phyloP scores from a whole-genome alignment of 306 rosid species.

The Glycyrrhiza uralensis region DNA sequence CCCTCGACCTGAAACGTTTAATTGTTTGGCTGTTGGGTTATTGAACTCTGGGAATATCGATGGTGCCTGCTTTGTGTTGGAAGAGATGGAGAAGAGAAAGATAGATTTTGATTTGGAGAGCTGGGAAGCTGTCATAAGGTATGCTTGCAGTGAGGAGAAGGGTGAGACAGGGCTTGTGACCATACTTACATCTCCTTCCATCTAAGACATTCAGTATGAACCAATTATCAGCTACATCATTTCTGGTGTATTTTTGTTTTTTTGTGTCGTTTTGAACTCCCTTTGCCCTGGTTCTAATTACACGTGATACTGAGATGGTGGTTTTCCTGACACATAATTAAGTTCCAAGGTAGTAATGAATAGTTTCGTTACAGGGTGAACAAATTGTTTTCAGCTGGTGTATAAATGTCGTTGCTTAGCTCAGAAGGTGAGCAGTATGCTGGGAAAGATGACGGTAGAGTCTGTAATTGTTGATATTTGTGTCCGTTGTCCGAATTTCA shows the following conservation, averaged over 20 bases:
- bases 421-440: background rate
- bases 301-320: background rate
- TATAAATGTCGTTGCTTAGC: background rate
- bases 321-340: background rate
- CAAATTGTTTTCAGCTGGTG: background rate
- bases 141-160: slow-evolving; percentile 44
- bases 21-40: slow-evolving; percentile 55
- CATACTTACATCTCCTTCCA: slow-evolving; percentile 41
- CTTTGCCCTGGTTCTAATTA: background rate
- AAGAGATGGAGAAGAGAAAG: slow-evolving; percentile 76
- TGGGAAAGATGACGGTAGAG: background rate
- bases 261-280: background rate
- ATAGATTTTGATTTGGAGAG: slow-evolving; percentile 39
- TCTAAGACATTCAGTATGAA: background rate
- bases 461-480: too few species aligned
- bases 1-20: slow-evolving; percentile 69
- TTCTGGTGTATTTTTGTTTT: background rate
- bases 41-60: slow-evolving; percentile 55
- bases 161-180: slow-evolving; percentile 34
- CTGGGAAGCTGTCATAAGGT: slow-evolving; percentile 58
- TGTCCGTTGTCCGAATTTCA: too few species aligned
- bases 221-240: background rate
- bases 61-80: slow-evolving; percentile 70
- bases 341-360: background rate
- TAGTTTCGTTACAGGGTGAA: background rate